Conservation (phyloP, 768 basidiomycete species). For the Leccinum subgranulosum region DNA sequence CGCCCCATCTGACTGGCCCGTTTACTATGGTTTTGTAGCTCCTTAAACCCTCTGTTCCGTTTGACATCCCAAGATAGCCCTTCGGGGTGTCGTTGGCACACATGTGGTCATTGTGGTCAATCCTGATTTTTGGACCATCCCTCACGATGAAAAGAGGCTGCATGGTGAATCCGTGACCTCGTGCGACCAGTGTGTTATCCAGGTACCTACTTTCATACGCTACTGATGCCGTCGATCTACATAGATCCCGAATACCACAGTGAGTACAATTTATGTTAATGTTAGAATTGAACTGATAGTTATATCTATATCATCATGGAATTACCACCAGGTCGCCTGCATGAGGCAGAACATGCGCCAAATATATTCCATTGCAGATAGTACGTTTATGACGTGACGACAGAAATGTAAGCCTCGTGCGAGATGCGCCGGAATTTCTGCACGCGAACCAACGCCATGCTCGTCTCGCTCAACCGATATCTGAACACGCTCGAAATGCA, state of each 20-base stretch:
- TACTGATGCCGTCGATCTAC: not conserved
- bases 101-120: conserved; percentile 86
- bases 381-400: not conserved
- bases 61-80: conserved; percentile 51
- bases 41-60: conserved; percentile 59
- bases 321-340: conserved; percentile 11
- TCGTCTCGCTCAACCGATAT: conserved; percentile 89
- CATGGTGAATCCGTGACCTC: conserved; percentile 91
- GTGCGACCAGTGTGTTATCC: conserved; percentile 64
- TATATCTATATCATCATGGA: not conserved
- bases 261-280: conserved; percentile 26
- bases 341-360: conserved; percentile 50
- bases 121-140: conserved; percentile 75
- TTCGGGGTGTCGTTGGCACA: conserved; percentile 65
- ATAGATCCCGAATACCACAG: conserved; percentile 71
- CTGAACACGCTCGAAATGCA: conserved; percentile 67
- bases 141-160: conserved; percentile 81
- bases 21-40: conserved; percentile 41
- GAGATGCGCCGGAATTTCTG: conserved; percentile 78
- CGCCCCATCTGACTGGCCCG: no score
- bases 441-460: conserved; percentile 77
- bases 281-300: not conserved
- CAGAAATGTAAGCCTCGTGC: conserved; percentile 62
- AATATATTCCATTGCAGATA: not conserved
- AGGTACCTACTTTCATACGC: not conserved